Base-by-base conservation (phyloP, 805 yeast genomes). In the Sugiyamaella marilandica region DNA sequence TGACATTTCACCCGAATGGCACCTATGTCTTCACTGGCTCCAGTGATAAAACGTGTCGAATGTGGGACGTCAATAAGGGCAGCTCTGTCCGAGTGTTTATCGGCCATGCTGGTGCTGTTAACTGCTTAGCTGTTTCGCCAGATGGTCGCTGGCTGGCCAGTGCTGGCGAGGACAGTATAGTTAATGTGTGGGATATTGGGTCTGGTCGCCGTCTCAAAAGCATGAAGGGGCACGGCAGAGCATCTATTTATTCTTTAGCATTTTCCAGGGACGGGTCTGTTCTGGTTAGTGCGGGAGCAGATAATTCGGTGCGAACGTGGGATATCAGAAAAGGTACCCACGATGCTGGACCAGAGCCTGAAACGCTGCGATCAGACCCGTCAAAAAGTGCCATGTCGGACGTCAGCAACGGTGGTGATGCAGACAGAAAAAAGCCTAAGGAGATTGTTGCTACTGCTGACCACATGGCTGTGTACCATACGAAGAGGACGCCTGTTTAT, bases 61-160 rank as follows among this genome's bases (percentile, higher is more conserved):
- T 94, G 97, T 94, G 99, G 99, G 99, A 94, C 68, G 83, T 94
- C 24, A 80, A 83, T 35, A 79, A 83, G 41, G 99, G 99, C 37
- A 84, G 82, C 58, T 83, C 95, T 39, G 97, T 91, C 29, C 79
- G 99, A 57, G 83, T 94, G 9, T 92, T 94, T 68, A 81, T 89
- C 68, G 97, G 97, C 1, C 97, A 91, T 63, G 81, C 90, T 2
- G 90, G 91, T n/a, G 85, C 97, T 1, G 80, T 94, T 19, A 85
- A 87, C 57, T 78, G 90, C 16, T 73, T 88, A 59, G 90, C 95
- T 0, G 95, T 89, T 8, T 85, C 96, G 1, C 98, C 98, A 0
- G 97, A 94, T 73, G 99, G 99, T 2, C 78, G 97, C 64, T 87
- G 96, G 92, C 73, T 94, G 52, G 97, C 98, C 2, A 81, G 90